These are phyloP conservation scores for Agrocybe praecox DNA, from an alignment of 768 basidiomycete genomes.

Conservation along the genomic window DNA sequence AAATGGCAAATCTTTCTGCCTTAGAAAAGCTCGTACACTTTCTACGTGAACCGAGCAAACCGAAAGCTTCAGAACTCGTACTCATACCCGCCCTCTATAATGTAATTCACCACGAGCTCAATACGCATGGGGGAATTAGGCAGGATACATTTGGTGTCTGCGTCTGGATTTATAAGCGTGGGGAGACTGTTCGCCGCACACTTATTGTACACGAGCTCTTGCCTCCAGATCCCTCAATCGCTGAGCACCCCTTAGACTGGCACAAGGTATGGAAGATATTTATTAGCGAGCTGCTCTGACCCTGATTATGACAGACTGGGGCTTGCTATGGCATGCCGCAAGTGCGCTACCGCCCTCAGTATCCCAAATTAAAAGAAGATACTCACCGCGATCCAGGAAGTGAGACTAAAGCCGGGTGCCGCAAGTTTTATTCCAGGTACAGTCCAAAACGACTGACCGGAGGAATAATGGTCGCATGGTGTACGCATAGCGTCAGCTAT, in stretches of 20 bases:
- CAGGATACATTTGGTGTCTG: slow-evolving; percentile 1
- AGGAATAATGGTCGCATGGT: slow-evolving; percentile 33
- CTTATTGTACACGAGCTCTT: not conserved
- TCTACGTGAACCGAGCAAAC: not conserved
- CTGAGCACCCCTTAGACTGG: not conserved
- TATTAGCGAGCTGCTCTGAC: slow-evolving; percentile 29
- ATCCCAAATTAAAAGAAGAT: too few species aligned
- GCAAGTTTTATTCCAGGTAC: too few species aligned
- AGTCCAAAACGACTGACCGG: too few species aligned
- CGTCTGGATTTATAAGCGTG: slow-evolving; percentile 9
- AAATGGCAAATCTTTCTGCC: not conserved
- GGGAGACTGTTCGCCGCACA: not conserved
- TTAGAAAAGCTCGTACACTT: not conserved
- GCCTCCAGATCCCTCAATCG: not conserved
- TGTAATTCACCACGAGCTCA: not conserved
- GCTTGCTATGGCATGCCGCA: slow-evolving; percentile 22
- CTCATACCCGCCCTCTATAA: slow-evolving; percentile 1
- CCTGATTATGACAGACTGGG: slow-evolving; percentile 28
- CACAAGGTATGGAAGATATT: slow-evolving; percentile 4
- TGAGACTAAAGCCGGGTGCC: too few species aligned
- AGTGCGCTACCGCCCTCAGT: too few species aligned
- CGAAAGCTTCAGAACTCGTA: not conserved
- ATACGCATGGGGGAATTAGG: not conserved
- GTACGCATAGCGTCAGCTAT: slow-evolving; percentile 33
- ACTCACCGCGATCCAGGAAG: too few species aligned